phyloP scores from a whole-genome alignment of 257 asterid genomes.

The Rehmannia glutinosa region DNA sequence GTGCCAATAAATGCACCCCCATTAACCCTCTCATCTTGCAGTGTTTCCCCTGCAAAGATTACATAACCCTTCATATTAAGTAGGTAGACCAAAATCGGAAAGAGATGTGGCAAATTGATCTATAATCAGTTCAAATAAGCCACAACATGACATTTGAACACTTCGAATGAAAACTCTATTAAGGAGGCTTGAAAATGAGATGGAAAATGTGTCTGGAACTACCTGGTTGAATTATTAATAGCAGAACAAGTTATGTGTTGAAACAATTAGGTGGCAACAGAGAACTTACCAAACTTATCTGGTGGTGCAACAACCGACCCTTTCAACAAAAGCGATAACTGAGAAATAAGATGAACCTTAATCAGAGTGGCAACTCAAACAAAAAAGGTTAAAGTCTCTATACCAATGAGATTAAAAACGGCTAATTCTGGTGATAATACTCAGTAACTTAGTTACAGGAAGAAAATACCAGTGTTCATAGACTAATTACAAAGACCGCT shows the following conservation, averaged over 20 bases:
- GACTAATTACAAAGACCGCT: not conserved
- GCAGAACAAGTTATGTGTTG: not conserved
- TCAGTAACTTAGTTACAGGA: constrained; percentile 7
- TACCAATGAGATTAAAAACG: not conserved
- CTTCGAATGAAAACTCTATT: not conserved
- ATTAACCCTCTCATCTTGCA: constrained; percentile 91
- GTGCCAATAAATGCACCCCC: constrained; percentile 89
- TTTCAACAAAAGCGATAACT: constrained; percentile 90
- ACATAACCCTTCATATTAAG: constrained; percentile 8
- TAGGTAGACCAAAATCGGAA: constrained; percentile 6
- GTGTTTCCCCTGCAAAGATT: constrained; percentile 75
- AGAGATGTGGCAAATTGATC: not conserved
- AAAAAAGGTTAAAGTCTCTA: not conserved
- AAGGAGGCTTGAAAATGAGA: constrained; percentile 4
- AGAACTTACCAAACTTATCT: constrained; percentile 79
- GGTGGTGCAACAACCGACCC: constrained; percentile 98
- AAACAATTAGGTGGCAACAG: constrained; percentile 11
- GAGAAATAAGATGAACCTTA: constrained; percentile 30
- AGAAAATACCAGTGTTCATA: not conserved
- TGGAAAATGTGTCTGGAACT: constrained; percentile 7
- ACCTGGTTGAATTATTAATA: constrained; percentile 1
- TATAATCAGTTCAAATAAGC: constrained; percentile 1
- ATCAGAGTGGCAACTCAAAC: constrained; percentile 23
- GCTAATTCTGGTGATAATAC: not conserved
- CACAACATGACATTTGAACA: not conserved